These are phyloP conservation scores for thale cress (Arabidopsis thaliana) DNA, from an alignment of 345 rosid genomes.

Conservation along the genomic window DNA sequence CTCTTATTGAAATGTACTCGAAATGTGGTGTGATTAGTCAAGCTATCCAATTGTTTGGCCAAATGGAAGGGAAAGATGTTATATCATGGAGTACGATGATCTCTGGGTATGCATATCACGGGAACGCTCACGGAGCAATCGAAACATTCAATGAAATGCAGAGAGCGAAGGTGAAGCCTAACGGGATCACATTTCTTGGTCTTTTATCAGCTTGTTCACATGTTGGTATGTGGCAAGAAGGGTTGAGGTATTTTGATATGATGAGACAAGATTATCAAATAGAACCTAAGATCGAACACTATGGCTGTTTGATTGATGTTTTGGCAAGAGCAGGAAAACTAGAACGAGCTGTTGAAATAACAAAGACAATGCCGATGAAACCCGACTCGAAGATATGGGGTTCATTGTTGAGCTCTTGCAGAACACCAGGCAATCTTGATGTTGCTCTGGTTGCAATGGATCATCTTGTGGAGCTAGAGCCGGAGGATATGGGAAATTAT, in stretches of 20 bases:
- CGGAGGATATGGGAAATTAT: slow-evolving; percentile 60
- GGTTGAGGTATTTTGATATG: slow-evolving; percentile 51
- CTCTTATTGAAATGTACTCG: slow-evolving; percentile 63
- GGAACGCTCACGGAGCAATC: slow-evolving; percentile 50
- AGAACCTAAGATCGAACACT: slow-evolving; percentile 59
- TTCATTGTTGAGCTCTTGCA: slow-evolving; percentile 56
- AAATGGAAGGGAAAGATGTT: slow-evolving; percentile 50
- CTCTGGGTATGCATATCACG: slow-evolving; percentile 63
- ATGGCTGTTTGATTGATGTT: slow-evolving; percentile 58
- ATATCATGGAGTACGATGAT: slow-evolving; percentile 77
- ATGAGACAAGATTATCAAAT: slow-evolving; percentile 52
- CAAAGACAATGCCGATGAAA: slow-evolving; percentile 53
- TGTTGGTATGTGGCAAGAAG: slow-evolving; percentile 57
- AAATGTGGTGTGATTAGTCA: slow-evolving; percentile 61
- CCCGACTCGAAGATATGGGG: slow-evolving; percentile 67
- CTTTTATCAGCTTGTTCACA: slow-evolving; percentile 60
- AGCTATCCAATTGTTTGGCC: slow-evolving; percentile 50
- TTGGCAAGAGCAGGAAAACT: slow-evolving; percentile 57
- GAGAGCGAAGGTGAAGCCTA: slow-evolving; percentile 49
- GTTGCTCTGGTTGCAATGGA: slow-evolving; percentile 57
- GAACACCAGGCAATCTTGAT: slow-evolving; percentile 48
- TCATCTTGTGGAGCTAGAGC: slow-evolving; percentile 58
- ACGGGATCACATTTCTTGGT: slow-evolving; percentile 60
- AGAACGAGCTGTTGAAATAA: slow-evolving; percentile 43
- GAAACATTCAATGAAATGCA: slow-evolving; percentile 56